These are phyloP conservation scores for Aphanomyces stellatus DNA, from an alignment of 352 stramenopile genomes.

Conservation along the genomic window DNA sequence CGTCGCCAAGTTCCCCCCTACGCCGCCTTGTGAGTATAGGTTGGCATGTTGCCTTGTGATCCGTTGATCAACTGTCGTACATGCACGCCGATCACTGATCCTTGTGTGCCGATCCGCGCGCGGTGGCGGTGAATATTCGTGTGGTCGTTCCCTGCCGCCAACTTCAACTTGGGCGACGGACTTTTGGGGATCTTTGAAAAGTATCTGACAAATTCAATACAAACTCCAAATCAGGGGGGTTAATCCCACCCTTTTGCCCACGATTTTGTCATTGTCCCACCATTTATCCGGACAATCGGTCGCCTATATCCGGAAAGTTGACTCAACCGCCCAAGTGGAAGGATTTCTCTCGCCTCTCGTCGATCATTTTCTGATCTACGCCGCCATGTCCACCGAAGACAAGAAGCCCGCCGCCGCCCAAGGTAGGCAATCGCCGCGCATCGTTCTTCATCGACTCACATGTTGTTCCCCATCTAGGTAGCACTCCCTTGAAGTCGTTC, in stretches of 20 bases:
- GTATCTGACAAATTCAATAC: background rate
- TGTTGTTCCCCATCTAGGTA: slow-evolving; percentile 7
- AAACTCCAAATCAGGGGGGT: background rate
- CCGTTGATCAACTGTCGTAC: too few species aligned
- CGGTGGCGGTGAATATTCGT: background rate
- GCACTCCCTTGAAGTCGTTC: slow-evolving; percentile 79
- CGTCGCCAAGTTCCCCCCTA: too few species aligned
- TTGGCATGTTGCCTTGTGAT: too few species aligned
- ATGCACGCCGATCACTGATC: too few species aligned
- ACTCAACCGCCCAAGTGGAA: background rate
- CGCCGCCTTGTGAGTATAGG: too few species aligned
- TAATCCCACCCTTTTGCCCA: background rate
- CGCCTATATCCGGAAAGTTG: too few species aligned
- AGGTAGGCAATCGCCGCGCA: background rate
- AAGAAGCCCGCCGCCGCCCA: slow-evolving; percentile 1
- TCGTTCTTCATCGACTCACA: background rate
- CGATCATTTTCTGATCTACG: slow-evolving; percentile 11
- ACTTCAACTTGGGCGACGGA: background rate
- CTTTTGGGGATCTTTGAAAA: background rate
- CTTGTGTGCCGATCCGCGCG: too few species aligned
- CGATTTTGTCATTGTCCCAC: background rate
- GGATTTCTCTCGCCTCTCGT: background rate
- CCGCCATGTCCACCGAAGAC: slow-evolving; percentile 34
- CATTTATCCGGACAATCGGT: background rate
- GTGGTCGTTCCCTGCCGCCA: background rate